Evolutionary conservation across 768 basidiomycete species (phyloP), one percentile per base, ranked within the genome.

Genomic region (Agaricus blazei): DNA sequence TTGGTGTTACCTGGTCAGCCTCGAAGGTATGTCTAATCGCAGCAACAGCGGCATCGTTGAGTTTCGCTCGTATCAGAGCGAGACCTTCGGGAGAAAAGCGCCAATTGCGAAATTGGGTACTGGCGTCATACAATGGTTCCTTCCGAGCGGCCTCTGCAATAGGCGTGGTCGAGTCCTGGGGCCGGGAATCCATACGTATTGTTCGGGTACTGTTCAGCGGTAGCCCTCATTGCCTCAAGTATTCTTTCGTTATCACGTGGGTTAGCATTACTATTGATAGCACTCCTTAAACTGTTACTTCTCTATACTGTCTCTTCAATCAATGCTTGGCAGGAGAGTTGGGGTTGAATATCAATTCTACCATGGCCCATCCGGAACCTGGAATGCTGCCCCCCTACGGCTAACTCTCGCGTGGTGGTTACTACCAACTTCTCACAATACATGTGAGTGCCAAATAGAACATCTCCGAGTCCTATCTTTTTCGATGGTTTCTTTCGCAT

Each of bases 61-160:
- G 71, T 19, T 82, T 75, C 9, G 71, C 63, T 15, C 97, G 81
- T 43, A 85, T 79, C 12, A 74, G 62, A 6, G 65, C 71, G 3
- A 99, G 80, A 52, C 81, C 74, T 45, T 84, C 79, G 12, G 76
- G 71, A 0, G 94, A 93, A 68, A 87, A 97, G 49, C 94, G 75
- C 97, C 97, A 99, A 66, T 94, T 84, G 53, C 76, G 82, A 71
- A 76, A 91, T 64, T 93, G 91, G 0, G 89, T 90, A 62, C 88
- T 90, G 40, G 77, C 80, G 63, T 92, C 83, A 61, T 91, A 94
- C 2, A 90, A 41, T 3, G 60, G 58, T 36, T 42, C 48, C 44
- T 54, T 56, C 9, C 37, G 49, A 46, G 46, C 19, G 36, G 38
- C 9, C 9, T 56, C 48, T 26, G 19, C 37, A 7, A 48, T 4